Base-by-base conservation (phyloP, 768 basidiomycete species). In the Tephrocybe sp. region DNA sequence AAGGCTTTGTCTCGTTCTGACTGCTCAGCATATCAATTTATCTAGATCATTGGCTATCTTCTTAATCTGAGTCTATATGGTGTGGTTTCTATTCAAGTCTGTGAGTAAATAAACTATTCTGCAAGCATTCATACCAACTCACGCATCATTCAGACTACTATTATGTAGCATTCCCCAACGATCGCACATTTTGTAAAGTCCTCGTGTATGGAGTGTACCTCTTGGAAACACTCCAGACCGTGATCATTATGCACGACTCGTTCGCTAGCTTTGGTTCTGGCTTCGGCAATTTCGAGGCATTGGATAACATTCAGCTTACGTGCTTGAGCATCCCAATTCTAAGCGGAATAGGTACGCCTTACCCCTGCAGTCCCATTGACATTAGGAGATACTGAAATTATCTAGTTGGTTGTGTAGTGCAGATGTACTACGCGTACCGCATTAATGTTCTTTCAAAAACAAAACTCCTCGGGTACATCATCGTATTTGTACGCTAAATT, bases 321-420 rank as follows among this genome's bases (percentile, higher is more conserved):
- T 63, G 64, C 41, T 44, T 68, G 19, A 63, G 61, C 15, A 58
- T 63, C 8, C 67, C 67, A 2, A 58, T 69, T 15, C 44, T 67
- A 22, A 63, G 64, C 39, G 66, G 61, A 5, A 54, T 63, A 9
- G 62, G 65, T 67, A 30, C 18, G 58, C 55, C 13, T 4, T 12
- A 7, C 23, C 25, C 2, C 25, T 33, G n/a, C 3, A 1, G 29
- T n/a, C 23, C 13, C 4, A 25, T 2, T 4, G 22, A 23, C 4
- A n/a, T n/a, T n/a, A n/a, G n/a, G n/a, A n/a, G n/a, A n/a, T n/a
- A n/a, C n/a, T n/a, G n/a, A n/a, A n/a, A n/a, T n/a, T n/a, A n/a
- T n/a, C n/a, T 45, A 70, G 69, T 66, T 11, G 63, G 62, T 4
- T 64, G 64, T 34, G 55, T 64, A 11, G 65, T 68, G 9, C 66